phyloP scores from a whole-genome alignment of 768 basidiomycete genomes.

The Lyophyllum semitale region DNA sequence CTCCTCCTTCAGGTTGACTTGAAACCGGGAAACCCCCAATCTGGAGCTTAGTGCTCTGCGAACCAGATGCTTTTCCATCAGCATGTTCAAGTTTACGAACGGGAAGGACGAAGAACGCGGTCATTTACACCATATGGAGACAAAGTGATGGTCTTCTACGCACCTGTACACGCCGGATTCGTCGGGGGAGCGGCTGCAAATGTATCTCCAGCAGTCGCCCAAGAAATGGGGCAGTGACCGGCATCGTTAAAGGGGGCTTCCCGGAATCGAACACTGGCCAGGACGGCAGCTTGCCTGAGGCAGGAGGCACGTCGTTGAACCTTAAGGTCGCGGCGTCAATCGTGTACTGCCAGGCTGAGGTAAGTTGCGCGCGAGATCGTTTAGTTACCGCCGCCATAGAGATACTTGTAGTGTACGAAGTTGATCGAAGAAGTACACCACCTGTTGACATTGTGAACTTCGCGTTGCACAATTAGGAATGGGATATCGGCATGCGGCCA shows the following conservation, averaged over 20 bases:
- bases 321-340: constrained; percentile 48
- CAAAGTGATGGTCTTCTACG: constrained; percentile 42
- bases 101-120: neutral
- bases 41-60: constrained; percentile 32
- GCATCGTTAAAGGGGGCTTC: constrained; percentile 47
- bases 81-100: neutral
- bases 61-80: neutral
- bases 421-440: constrained; percentile 62
- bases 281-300: constrained; percentile 39
- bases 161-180: constrained; percentile 43
- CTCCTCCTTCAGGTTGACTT: constrained; percentile 17
- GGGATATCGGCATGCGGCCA: constrained; percentile 43
- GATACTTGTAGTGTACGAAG: constrained; percentile 63
- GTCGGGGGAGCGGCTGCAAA: constrained; percentile 50
- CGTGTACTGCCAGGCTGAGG: constrained; percentile 52
- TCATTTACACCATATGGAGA: constrained; percentile 51
- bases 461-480: constrained; percentile 62
- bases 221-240: constrained; percentile 46
- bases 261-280: constrained; percentile 53
- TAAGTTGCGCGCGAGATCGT: too few species aligned
- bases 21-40: constrained; percentile 46
- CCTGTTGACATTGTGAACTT: constrained; percentile 64
- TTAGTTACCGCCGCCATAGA: constrained; percentile 67
- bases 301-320: constrained; percentile 35
- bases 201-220: constrained; percentile 48